Conservation (phyloP, 805 yeast species). For the Wickerhamiella azymoides region DNA sequence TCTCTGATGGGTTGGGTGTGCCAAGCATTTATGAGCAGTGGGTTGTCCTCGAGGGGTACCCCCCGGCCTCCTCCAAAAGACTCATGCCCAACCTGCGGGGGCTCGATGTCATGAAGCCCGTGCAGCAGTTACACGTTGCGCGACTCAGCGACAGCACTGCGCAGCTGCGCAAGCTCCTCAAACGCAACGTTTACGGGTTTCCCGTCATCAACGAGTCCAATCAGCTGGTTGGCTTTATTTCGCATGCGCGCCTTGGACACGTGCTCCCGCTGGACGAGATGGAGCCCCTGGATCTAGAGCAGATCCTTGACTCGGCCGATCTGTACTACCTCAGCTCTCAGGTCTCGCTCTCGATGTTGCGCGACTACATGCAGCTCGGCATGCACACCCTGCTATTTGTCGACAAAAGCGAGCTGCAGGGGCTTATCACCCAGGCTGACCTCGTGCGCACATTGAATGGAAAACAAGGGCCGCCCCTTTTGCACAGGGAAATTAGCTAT, state of each 20-base stretch:
- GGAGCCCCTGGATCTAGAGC: not conserved
- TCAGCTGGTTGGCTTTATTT: conserved; percentile 7
- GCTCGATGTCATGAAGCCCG: conserved; percentile 8
- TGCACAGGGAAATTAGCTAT: conserved; percentile 9
- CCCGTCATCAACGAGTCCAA: conserved; percentile 6
- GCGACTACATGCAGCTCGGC: conserved; percentile 6
- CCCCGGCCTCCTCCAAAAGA: not conserved
- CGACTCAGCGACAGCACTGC: conserved; percentile 4
- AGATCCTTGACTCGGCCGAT: not conserved
- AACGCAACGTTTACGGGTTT: conserved; percentile 4
- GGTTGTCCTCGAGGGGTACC: conserved; percentile 15
- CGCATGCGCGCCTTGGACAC: not conserved
- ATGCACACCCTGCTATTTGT: conserved; percentile 7
- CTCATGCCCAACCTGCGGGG: conserved; percentile 7
- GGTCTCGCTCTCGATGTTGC: not conserved
- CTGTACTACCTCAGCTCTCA: conserved; percentile 1
- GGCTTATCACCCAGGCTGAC: conserved; percentile 8
- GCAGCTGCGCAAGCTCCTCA: not conserved
- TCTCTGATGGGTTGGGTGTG: conserved; percentile 47
- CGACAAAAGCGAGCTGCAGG: conserved; percentile 8
- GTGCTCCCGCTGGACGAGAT: conserved; percentile 4
- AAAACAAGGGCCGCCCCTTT: conserved; percentile 5
- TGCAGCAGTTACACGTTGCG: not conserved
- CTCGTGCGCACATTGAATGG: not conserved
- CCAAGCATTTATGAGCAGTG: conserved; percentile 45